Evolutionary conservation across 2,329 filamentous ascomycete species (phyloP), one percentile per base, ranked within the genome.

Genomic region (Ophiocordyceps australis): DNA sequence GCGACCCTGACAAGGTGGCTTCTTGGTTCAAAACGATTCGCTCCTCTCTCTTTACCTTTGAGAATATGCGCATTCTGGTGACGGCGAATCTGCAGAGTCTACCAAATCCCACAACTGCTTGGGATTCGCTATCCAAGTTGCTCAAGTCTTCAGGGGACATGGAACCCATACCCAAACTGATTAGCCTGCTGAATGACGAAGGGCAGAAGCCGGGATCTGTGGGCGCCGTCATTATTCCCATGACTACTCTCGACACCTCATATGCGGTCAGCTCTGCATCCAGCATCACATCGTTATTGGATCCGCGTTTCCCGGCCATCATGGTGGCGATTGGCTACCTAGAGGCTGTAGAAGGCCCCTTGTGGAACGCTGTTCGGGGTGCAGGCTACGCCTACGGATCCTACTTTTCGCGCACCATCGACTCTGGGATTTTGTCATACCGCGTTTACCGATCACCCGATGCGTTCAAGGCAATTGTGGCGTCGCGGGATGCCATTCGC

Each of bases 311-410:
- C 2, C 83, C 89, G 0, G 74, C 85, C 3, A 63, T 93, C 26
- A 69, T 92, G 47, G 85, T 98, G 7, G 83, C 86, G 1, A 70
- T 83, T 25, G 74, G 83, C 13, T 95, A 94, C 45, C 74, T 98
- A 32, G 85, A 94, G 43, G 74, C 83, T 1, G 78, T 91, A 12
- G 89, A 98, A 50, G 89, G 89, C 0, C 89, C 89, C 1, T 68
- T 98, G 17, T 95, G 89, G 86, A 77, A 77, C 34, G 81, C 82
- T 1, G 79, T 95, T 25, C 81, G 89, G 24, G 89, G 89, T 29
- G 89, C 81, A 22, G 89, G 89, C 23, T 72, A 95, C 27, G 89
- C 89, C 1, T 98, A 98, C 43, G 85, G 85, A 27, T 75, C 78
- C 1, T 71, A 66, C 39, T 92, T 95, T 43, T 64, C 64, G 23